These are phyloP conservation scores for Coprinopsis sp. DNA, from an alignment of 768 basidiomycete genomes.

Conservation along the genomic window DNA sequence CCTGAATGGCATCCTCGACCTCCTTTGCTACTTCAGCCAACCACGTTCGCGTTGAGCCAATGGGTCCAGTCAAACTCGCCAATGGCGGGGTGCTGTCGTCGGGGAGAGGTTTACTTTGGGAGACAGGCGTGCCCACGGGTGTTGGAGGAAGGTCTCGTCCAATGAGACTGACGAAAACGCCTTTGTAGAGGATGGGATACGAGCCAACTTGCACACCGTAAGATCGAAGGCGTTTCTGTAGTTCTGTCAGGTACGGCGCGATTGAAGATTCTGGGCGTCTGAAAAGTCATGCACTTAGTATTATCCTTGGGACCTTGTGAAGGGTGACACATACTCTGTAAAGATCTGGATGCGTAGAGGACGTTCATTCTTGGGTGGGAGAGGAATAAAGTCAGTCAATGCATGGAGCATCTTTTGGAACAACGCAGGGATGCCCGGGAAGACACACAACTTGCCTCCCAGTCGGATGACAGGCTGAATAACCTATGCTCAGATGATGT, in stretches of 20 bases:
- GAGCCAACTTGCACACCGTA: constrained; percentile 83
- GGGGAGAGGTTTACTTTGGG: background rate
- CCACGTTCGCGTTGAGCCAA: constrained; percentile 41
- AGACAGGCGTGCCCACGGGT: background rate
- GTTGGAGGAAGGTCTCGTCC: constrained; percentile 37
- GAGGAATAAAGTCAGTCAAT: constrained; percentile 67
- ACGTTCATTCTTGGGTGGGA: constrained; percentile 70
- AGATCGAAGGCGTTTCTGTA: constrained; percentile 66
- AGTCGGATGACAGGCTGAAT: constrained; percentile 79
- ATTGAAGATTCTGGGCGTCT: constrained; percentile 76
- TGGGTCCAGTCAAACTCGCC: background rate
- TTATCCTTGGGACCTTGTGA: background rate
- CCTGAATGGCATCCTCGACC: constrained; percentile 55
- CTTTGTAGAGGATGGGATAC: constrained; percentile 59
- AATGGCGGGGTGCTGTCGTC: background rate
- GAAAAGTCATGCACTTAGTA: background rate
- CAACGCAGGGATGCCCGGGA: constrained; percentile 85
- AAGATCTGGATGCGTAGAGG: constrained; percentile 81
- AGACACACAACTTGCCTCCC: constrained; percentile 80
- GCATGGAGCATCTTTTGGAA: constrained; percentile 79
- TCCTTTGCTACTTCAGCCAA: constrained; percentile 57
- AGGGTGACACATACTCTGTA: constrained; percentile 51
- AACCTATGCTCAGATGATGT: background rate
- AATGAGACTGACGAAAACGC: constrained; percentile 71
- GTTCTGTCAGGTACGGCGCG: constrained; percentile 76